Evolutionary conservation across 352 stramenopile genomes (phyloP).

Genomic region (Pythium grandisporangium): DNA sequence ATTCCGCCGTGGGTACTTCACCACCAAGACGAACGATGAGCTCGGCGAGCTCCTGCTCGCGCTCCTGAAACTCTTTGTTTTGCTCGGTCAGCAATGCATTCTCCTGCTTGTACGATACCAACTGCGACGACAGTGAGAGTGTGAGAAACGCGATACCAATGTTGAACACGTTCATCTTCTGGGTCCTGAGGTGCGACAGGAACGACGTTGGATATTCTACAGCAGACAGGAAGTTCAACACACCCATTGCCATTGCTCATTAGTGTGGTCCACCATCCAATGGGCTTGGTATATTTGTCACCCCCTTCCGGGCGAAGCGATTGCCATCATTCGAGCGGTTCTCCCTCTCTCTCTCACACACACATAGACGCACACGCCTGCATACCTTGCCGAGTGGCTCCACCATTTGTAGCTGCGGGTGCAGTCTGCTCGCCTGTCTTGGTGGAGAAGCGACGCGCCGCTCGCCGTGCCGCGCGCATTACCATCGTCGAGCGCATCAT

Average conservation of each 20-base stretch:
- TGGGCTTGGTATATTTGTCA: too few species aligned
- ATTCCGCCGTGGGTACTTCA: conserved; percentile 39
- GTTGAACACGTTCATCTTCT: conserved; percentile 85
- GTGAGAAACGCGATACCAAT: conserved; percentile 77
- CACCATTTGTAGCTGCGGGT: background rate
- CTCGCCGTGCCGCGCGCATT: too few species aligned
- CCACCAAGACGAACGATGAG: conserved; percentile 55
- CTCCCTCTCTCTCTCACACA: too few species aligned
- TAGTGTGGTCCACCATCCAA: too few species aligned
- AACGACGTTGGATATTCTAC: conserved; percentile 79
- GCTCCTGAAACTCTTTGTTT: conserved; percentile 31
- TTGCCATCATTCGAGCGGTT: too few species aligned
- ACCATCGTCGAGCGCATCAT: too few species aligned
- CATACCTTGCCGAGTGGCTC: conserved; percentile 10
- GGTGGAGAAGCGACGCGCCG: conserved; percentile 11
- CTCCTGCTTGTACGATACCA: conserved; percentile 68
- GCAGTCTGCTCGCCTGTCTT: background rate
- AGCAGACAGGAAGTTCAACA: background rate
- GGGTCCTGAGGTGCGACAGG: conserved; percentile 58
- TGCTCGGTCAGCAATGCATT: conserved; percentile 26
- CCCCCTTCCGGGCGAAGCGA: too few species aligned
- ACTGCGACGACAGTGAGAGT: conserved; percentile 76
- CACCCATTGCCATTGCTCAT: too few species aligned
- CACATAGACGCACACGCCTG: too few species aligned
- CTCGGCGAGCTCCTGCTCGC: conserved; percentile 45